Evolutionary conservation across 2,329 filamentous ascomycete genomes (phyloP).

Genomic region (Akanthomyces uredinophilus): DNA sequence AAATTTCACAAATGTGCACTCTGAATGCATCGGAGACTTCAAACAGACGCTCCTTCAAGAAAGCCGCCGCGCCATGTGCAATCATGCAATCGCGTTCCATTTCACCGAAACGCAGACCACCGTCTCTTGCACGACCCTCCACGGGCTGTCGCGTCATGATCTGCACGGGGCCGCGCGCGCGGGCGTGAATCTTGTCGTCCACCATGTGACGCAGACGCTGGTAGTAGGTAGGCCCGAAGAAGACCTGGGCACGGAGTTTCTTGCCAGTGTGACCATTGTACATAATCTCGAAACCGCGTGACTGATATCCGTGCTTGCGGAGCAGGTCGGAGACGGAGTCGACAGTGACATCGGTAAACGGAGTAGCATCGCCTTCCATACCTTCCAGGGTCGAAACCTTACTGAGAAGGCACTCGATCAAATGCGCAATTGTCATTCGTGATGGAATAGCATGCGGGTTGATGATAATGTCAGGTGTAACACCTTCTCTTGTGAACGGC

Average conservation of each 20-base stretch:
- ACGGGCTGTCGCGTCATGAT: constrained; percentile 97
- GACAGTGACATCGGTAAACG: constrained; percentile 96
- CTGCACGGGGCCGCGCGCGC: constrained; percentile 91
- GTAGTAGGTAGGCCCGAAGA: constrained; percentile 97
- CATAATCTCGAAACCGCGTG: constrained; percentile 96
- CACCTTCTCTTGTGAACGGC: constrained; percentile 90
- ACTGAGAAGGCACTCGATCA: constrained; percentile 96
- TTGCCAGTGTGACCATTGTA: constrained; percentile 96
- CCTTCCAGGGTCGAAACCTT: constrained; percentile 93
- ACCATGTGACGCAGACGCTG: constrained; percentile 99
- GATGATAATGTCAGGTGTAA: constrained; percentile 94
- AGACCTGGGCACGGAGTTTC: constrained; percentile 90
- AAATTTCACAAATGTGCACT: constrained; percentile 98
- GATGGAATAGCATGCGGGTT: constrained; percentile 99
- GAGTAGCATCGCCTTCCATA: constrained; percentile 93
- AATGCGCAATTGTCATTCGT: constrained; percentile 99
- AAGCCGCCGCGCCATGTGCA: constrained; percentile 94
- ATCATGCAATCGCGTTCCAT: constrained; percentile 99
- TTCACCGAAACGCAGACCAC: constrained; percentile 98
- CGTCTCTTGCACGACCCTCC: constrained; percentile 95
- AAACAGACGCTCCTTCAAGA: constrained; percentile 95
- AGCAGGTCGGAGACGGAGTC: constrained; percentile 85
- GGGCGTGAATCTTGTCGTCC: constrained; percentile 99
- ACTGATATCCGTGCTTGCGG: constrained; percentile 88
- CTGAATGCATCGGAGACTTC: constrained; percentile 97